Evolutionary conservation across 176 grass and related monocot genomes (phyloP).

Genomic region (Poa pratensis): DNA sequence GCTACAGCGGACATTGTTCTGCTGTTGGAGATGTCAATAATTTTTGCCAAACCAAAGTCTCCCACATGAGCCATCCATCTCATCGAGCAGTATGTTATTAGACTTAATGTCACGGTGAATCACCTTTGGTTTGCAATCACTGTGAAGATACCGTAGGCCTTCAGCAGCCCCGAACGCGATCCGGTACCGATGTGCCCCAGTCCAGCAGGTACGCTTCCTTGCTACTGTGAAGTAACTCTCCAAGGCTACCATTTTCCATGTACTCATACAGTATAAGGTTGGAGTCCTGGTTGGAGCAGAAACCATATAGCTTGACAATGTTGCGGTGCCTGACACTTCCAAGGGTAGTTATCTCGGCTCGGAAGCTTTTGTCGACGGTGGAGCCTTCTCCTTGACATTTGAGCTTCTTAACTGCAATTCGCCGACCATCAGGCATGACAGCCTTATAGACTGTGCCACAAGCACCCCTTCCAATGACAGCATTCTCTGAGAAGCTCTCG

Average conservation of each 20-base stretch:
- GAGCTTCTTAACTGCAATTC: constrained; percentile 90
- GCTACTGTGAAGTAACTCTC: constrained; percentile 74
- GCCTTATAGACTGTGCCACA: constrained; percentile 93
- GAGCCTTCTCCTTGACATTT: constrained; percentile 83
- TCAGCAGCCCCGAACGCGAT: constrained; percentile 87
- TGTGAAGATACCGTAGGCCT: constrained; percentile 88
- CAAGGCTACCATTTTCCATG: constrained; percentile 97
- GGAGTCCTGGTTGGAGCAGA: constrained; percentile 81
- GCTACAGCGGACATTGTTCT: constrained; percentile 93
- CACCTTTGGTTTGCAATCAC: constrained; percentile 83
- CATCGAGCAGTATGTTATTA: constrained; percentile 93
- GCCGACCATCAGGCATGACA: constrained; percentile 64
- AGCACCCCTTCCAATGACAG: constrained; percentile 80
- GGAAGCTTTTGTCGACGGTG: constrained; percentile 83
- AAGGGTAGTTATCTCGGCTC: constrained; percentile 91
- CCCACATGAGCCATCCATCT: constrained; percentile 94
- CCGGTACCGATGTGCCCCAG: constrained; percentile 81
- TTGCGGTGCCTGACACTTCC: constrained; percentile 94
- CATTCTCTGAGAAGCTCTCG: constrained; percentile 71
- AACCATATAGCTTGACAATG: constrained; percentile 95
- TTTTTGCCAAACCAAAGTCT: constrained; percentile 90
- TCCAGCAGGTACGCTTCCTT: constrained; percentile 63
- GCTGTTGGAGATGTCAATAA: constrained; percentile 79
- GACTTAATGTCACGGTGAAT: constrained; percentile 99
- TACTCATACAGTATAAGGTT: constrained; percentile 96